These are phyloP conservation scores for Saccharum hybrid DNA, from an alignment of 202 grass and related monocot species.

Conservation along the genomic window DNA sequence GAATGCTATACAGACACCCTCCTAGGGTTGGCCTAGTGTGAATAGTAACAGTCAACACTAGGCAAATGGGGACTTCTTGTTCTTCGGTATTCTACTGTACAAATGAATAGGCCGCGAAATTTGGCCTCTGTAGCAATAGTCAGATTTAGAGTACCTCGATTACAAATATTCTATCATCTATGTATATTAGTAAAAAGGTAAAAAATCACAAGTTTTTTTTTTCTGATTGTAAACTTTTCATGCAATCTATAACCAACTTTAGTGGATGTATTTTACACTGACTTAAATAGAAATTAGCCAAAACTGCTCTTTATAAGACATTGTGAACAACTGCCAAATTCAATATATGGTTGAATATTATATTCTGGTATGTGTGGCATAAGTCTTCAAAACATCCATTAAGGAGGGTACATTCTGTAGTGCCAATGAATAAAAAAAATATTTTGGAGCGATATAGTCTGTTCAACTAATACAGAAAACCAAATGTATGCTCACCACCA, in stretches of 20 bases:
- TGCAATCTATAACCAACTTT: slow-evolving; percentile 4
- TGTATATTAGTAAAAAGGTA: not conserved
- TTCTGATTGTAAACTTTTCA: slow-evolving; percentile 2
- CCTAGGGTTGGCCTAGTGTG: too few relatives aligned
- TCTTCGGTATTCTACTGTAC: slow-evolving; percentile 7
- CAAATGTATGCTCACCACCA: slow-evolving; percentile 55
- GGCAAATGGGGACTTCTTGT: not conserved
- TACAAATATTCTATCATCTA: not conserved
- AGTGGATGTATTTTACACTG: slow-evolving; percentile 7
- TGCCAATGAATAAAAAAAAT: slow-evolving; percentile 2
- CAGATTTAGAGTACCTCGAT: not conserved
- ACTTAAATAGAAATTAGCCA: slow-evolving; percentile 4
- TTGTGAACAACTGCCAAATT: not conserved
- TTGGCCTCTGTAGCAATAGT: not conserved
- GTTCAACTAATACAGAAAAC: slow-evolving; percentile 4
- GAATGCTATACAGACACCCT: too few relatives aligned
- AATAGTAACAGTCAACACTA: too few relatives aligned
- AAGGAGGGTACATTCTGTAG: not conserved
- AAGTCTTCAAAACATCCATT: not conserved
- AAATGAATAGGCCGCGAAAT: not conserved
- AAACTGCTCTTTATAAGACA: not conserved
- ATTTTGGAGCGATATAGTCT: not conserved
- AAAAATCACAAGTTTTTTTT: not conserved
- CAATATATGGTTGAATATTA: slow-evolving; percentile 9
- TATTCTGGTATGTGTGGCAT: slow-evolving; percentile 3